Percentiles rank a stretch among this genome's conserved stretches.
These are phyloP conservation scores for Toxicodendron radicans DNA, from an alignment of 345 rosid genomes.

Conservation along the genomic window DNA sequence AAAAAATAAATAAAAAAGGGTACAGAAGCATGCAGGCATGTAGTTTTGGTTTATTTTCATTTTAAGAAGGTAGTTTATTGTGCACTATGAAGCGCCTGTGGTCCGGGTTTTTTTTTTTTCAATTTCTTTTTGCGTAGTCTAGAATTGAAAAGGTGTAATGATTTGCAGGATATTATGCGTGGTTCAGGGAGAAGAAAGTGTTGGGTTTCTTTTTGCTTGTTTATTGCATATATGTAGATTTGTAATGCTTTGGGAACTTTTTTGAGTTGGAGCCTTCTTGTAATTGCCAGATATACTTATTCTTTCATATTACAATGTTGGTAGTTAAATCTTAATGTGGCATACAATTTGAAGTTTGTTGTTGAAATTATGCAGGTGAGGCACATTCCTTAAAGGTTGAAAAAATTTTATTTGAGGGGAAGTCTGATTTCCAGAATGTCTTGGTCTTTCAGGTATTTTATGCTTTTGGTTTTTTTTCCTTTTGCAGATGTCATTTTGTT, in stretches of 20 bases:
- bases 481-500: background rate
- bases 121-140: too few species aligned
- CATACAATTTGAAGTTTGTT: too few species aligned
- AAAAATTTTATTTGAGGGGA: slow-evolving; percentile 73
- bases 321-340: background rate
- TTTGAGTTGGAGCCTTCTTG: background rate
- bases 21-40: too few species aligned
- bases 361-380: slow-evolving; percentile 61
- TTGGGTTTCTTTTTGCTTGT: background rate
- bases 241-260: background rate
- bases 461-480: slow-evolving; percentile 1
- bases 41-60: too few species aligned
- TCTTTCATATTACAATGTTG: background rate
- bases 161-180: too few species aligned
- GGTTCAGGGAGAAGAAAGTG: background rate
- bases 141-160: too few species aligned
- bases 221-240: background rate
- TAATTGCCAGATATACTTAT: background rate
- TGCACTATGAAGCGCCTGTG: too few species aligned
- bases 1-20: too few species aligned
- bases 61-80: too few species aligned
- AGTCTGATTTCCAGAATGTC: slow-evolving; percentile 87
- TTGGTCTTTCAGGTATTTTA: slow-evolving; percentile 82
- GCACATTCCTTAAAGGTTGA: slow-evolving; percentile 94
- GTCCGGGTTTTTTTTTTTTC: too few species aligned